phyloP scores from a whole-genome alignment of 371 early-diverging fungal genomes.

The Umbelopsis sp. region DNA sequence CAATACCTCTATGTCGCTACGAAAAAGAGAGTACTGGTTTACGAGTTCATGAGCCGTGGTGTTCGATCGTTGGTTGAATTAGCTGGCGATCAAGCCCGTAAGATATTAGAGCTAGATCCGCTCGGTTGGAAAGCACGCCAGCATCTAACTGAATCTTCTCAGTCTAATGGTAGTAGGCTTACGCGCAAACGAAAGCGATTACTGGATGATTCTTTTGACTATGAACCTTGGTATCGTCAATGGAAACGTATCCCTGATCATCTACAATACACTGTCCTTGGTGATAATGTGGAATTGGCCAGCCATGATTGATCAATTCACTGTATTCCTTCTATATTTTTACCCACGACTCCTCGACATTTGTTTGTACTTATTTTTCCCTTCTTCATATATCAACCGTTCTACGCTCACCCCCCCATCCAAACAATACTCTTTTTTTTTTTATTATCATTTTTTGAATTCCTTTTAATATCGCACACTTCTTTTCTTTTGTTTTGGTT shows the following conservation, averaged over 20 bases:
- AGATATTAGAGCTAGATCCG: conserved; percentile 24
- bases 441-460: too few relatives aligned
- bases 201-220: not conserved
- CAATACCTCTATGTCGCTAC: conserved; percentile 57
- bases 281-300: not conserved
- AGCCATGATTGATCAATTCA: not conserved
- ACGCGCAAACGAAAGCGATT: conserved; percentile 12
- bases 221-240: conserved; percentile 17
- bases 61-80: conserved; percentile 25
- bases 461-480: too few relatives aligned
- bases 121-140: not conserved
- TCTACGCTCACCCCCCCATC: too few relatives aligned
- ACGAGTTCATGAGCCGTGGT: conserved; percentile 35
- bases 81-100: conserved; percentile 25
- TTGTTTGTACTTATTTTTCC: not conserved
- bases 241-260: conserved; percentile 11
- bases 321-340: not conserved
- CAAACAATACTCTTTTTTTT: too few relatives aligned
- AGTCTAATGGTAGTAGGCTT: not conserved
- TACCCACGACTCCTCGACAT: not conserved
- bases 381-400: not conserved
- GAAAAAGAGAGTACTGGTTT: conserved; percentile 58
- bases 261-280: not conserved
- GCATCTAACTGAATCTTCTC: not conserved
- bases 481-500: not conserved